phyloP scores from a whole-genome alignment of 108 stramenopile species.

The Epipyxis sp. region DNA sequence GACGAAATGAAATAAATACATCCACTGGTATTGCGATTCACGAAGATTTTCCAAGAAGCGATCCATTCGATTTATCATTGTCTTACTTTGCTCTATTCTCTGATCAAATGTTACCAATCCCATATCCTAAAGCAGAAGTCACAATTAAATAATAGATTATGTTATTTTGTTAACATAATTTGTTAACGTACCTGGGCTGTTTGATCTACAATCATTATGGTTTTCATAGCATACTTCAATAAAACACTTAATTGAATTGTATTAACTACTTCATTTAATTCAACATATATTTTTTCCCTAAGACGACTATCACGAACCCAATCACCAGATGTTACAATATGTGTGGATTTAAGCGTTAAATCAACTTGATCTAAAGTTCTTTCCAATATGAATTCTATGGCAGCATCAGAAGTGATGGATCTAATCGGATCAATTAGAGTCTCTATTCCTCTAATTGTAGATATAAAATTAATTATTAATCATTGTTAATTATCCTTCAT shows the following conservation, averaged over 20 bases:
- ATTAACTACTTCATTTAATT: conserved; percentile 10
- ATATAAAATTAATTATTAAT: no score
- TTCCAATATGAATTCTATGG: not conserved
- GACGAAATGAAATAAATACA: conserved; percentile 13
- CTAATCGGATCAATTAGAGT: not conserved
- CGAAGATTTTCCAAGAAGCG: not conserved
- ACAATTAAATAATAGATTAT: no score
- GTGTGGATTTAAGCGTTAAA: not conserved
- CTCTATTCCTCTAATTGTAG: no score
- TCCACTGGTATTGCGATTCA: conserved; percentile 8
- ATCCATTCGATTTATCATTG: not conserved
- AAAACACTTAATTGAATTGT: not conserved
- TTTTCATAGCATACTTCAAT: conserved; percentile 8
- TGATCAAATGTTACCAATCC: conserved; percentile 1
- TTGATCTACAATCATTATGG: not conserved
- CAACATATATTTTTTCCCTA: conserved; percentile 1
- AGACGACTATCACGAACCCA: conserved; percentile 12
- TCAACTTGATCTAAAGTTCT: not conserved
- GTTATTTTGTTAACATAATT: no score
- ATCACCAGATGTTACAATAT: not conserved
- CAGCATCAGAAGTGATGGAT: not conserved
- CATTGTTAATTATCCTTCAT: no score
- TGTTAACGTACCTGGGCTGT: no score
- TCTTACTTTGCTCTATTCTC: not conserved
- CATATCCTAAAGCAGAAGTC: no score